Evolutionary conservation across 164 flowering plant species (phyloP).

Genomic region (Piper betle): DNA sequence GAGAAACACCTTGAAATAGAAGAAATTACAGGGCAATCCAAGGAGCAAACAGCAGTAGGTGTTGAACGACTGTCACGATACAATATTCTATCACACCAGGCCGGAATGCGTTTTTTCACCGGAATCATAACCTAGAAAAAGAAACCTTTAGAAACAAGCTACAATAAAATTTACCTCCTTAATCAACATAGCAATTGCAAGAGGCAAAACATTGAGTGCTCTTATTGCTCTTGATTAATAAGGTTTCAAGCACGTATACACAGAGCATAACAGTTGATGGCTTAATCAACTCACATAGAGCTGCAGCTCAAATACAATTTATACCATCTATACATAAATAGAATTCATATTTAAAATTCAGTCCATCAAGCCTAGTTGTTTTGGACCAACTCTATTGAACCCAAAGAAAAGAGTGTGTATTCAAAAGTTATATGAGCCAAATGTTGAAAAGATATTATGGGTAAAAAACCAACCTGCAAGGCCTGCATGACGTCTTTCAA

Average conservation of each 20-base stretch:
- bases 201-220: too few species aligned
- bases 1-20: constrained; percentile 41
- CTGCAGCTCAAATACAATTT: background rate
- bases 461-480: constrained; percentile 50
- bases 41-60: constrained; percentile 46
- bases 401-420: too few species aligned
- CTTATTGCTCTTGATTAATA: too few species aligned
- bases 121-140: constrained; percentile 80
- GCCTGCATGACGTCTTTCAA: constrained; percentile 70
- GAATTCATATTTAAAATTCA: too few species aligned
- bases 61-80: constrained; percentile 69
- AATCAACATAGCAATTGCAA: too few species aligned
- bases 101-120: constrained; percentile 99
- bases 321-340: too few species aligned
- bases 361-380: too few species aligned
- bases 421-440: background rate
- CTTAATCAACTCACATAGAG: background rate
- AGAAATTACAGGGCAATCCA: constrained; percentile 73
- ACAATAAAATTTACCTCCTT: background rate
- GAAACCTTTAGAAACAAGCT: background rate
- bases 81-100: constrained; percentile 95
- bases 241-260: background rate
- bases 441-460: too few species aligned
- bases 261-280: background rate
- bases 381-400: too few species aligned